A percentile compares a stretch with the other conserved stretches of the same genome.
Conservation (phyloP, 129 eudicot genomes). For the Tagetes erecta region DNA sequence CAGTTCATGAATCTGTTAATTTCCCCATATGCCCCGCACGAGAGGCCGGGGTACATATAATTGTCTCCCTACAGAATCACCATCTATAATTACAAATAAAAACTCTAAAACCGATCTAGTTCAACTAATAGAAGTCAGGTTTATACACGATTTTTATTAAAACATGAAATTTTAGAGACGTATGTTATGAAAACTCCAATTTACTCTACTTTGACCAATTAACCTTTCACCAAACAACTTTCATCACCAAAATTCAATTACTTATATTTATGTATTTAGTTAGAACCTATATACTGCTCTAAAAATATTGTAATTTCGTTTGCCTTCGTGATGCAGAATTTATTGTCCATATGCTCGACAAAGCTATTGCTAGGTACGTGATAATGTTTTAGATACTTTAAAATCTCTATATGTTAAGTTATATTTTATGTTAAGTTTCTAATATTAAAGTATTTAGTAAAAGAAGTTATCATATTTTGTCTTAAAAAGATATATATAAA, state of each 20-base stretch:
- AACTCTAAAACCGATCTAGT: too few species aligned
- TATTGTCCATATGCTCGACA: conserved; percentile 66
- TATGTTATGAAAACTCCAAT: too few species aligned
- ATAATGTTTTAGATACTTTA: background rate
- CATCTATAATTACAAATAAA: too few species aligned
- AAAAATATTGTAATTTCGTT: background rate
- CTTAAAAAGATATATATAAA: background rate
- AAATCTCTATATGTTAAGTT: background rate
- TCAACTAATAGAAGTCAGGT: too few species aligned
- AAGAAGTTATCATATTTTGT: background rate
- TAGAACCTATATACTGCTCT: background rate
- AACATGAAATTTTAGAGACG: too few species aligned
- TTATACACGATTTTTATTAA: too few species aligned
- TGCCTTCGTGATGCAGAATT: conserved; percentile 47
- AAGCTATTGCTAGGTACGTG: conserved; percentile 62
- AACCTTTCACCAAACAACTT: background rate
- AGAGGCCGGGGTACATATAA: too few species aligned
- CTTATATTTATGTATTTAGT: background rate
- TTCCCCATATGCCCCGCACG: too few species aligned
- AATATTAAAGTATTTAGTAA: background rate
- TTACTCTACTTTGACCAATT: too few species aligned
- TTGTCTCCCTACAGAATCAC: too few species aligned
- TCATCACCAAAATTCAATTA: background rate
- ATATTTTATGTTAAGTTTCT: background rate
- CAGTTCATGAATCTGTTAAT: too few species aligned